Base-by-base conservation (phyloP, 1,284 basidiomycete genomes). In the Heliocybe sulcata region DNA sequence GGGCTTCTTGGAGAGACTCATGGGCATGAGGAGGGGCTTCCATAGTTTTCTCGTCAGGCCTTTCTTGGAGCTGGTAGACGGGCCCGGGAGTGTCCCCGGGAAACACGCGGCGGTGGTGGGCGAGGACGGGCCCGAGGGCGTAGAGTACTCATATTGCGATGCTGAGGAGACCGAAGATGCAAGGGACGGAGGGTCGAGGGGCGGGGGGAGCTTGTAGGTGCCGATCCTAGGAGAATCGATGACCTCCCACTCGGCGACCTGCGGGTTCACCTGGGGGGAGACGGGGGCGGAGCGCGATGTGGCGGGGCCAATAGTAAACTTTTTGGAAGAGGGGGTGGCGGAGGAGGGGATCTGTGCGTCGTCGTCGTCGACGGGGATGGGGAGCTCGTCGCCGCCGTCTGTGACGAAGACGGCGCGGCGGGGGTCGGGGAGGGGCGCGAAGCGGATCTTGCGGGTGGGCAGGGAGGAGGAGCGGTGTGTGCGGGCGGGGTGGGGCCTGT, bases 361-460 rank as follows among this genome's bases (percentile, higher is more conserved):
- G 19, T 61, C 60, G 12, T 38, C 14, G 20, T 10, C 10, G 55
- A 71, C 68, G 53, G 61, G 59, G 8, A 69, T 61, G 35, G 70
- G 72, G 20, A 73, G 62, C 60, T 80, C 77, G 54, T 64, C 65
- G 56, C 70, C 72, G 60, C 73, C 67, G 56, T 75, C 73, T 4
- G 70, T 70, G 59, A 75, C 65, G 58, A 72, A 65, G 48, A 76
- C 72, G 50, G 73, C 68, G 53, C 80, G 72, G n/a, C 81, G 75
- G 14, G 85, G 85, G 57, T 87, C 83, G 2, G 88, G 88, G n/a
- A 90, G 77, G 1, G 87, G 88, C 0, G 87, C 87, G 59, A 90
- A 90, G 58, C 85, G 81, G 54, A 90, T 89, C 56, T 72, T 69
- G 64, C 79, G 69, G 35, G 35, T 22, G 20, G 33, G 35, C 11